Evolutionary conservation across 768 basidiomycete genomes (phyloP).

Genomic region (Boletus sp.): DNA sequence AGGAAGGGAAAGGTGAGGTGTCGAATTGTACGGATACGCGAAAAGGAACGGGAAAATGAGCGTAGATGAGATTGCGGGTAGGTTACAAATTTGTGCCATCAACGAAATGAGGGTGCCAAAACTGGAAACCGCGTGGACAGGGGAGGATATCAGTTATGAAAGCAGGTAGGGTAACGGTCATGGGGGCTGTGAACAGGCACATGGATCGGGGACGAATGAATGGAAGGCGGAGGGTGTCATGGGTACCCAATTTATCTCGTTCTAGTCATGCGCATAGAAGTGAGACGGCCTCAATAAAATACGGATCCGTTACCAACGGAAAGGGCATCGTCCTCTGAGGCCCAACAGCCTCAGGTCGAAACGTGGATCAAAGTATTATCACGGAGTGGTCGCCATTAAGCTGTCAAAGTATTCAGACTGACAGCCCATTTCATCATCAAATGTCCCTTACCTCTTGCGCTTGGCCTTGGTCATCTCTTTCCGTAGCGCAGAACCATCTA

Average conservation of each 20-base stretch:
- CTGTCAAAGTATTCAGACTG: conserved; percentile 14
- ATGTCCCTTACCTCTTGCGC: conserved; percentile 76
- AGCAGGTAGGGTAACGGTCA: conserved; percentile 30
- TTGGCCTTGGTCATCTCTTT: conserved; percentile 99
- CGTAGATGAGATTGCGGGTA: conserved; percentile 31
- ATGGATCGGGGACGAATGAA: conserved; percentile 17
- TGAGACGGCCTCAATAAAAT: conserved; percentile 20
- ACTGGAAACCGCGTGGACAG: conserved; percentile 15
- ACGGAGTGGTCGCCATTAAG: conserved; percentile 36
- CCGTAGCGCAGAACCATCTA: conserved; percentile 90
- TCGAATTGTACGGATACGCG: conserved; percentile 14
- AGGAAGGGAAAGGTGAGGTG: conserved; percentile 11
- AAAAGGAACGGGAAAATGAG: conserved; percentile 29
- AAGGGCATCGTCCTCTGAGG: conserved; percentile 7
- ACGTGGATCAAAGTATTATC: conserved; percentile 5
- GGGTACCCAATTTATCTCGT: conserved; percentile 27
- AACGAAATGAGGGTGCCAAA: conserved; percentile 26
- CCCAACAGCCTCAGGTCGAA: conserved; percentile 4
- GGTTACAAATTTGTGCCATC: conserved; percentile 35
- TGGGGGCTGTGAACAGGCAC: conserved; percentile 18
- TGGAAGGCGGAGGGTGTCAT: conserved; percentile 22
- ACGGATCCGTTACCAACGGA: conserved; percentile 13
- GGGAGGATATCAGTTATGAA: conserved; percentile 31
- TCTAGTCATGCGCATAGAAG: conserved; percentile 26
- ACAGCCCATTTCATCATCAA: neutral